A percentile compares a stretch with the other conserved stretches of the same genome.
Evolutionary conservation across 176 grass and related monocot genomes (phyloP).

Genomic region (Phoenix roebelenii): DNA sequence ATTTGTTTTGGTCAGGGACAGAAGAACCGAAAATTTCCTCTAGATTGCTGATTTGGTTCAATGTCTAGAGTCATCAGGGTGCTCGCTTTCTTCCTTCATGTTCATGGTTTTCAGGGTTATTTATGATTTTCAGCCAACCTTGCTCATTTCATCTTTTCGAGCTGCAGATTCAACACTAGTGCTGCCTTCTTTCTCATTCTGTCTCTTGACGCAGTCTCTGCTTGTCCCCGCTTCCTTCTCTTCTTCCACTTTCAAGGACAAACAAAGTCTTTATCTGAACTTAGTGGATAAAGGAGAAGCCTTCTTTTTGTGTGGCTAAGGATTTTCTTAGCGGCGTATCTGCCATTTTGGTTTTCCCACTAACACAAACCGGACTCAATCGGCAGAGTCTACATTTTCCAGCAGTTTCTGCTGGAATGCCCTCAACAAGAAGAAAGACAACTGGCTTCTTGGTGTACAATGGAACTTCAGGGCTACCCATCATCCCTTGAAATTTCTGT

Average conservation of each 20-base stretch:
- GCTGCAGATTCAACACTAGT: conserved; percentile 37
- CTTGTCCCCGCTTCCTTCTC: conserved; percentile 33
- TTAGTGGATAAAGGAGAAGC: conserved; percentile 38
- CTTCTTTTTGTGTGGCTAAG: background rate
- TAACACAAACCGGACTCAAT: conserved; percentile 34
- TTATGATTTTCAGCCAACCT: conserved; percentile 64
- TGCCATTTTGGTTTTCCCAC: conserved; percentile 39
- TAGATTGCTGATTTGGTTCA: background rate
- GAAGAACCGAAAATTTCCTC: background rate
- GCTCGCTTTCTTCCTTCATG: conserved; percentile 3
- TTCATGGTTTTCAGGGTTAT: conserved; percentile 44
- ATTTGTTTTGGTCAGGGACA: background rate
- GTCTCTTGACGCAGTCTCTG: conserved; percentile 46
- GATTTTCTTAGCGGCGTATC: conserved; percentile 4
- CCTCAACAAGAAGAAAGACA: conserved; percentile 50
- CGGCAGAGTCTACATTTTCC: conserved; percentile 58
- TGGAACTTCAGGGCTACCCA: conserved; percentile 64
- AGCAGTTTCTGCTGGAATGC: conserved; percentile 63
- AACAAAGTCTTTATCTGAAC: conserved; percentile 32
- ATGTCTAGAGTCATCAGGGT: background rate
- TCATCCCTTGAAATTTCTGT: conserved; percentile 52
- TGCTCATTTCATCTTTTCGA: conserved; percentile 39
- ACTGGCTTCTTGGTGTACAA: conserved; percentile 47
- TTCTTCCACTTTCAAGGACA: conserved; percentile 55
- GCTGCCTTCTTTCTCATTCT: conserved; percentile 13